Evolutionary conservation across 176 grass and related monocot genomes (phyloP), one percentile per base, ranked within the genome.

Genomic region (Oropetium thomaeum): DNA sequence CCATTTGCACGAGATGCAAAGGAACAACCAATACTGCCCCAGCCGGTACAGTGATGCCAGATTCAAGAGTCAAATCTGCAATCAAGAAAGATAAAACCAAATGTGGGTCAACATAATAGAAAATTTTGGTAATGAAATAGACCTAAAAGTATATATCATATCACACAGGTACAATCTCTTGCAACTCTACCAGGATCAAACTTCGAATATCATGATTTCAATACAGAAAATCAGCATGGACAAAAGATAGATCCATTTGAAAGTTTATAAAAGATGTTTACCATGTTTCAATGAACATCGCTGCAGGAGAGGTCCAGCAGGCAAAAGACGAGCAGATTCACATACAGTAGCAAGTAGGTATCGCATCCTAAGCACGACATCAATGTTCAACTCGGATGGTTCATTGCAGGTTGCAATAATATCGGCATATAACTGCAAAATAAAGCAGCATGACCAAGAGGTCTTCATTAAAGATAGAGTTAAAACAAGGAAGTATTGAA

Each of bases 241-340:
- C 19, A 57, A 65, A 71, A 47, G 17, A 69, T 12, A 17, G 47
- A 1, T 38, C 2, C 59, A 72, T 32, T 71, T 30, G 16, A 22
- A 79, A 79, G 19, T 37, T 26, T 34, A 44, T 8, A 40, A 62
- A 66, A 22, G 26, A 32, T 58, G 52, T 62, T 38, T 86, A 99
- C 96, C 89, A 5, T 89, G 83, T 79, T 88, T 83, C 63, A 92
- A 58, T 64, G 89, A 99, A 82, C 92, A 99, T 77, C 96, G 71
- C 74, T 99, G 96, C 57, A 99, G 84, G 84, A 99, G 88, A 74
- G 96, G 96, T 71, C 89, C 96, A n/a, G 87, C 89, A 82, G 96
- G 96, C 59, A 90, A 74, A 84, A 99, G 87, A 10, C 89, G 87
- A 82, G 87, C 89, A 79, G 96, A 96, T 92, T 99, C 96, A 88